Evolutionary conservation across 2,329 filamentous ascomycete species (phyloP).

Genomic region (Beauveria pseudobassiana): DNA sequence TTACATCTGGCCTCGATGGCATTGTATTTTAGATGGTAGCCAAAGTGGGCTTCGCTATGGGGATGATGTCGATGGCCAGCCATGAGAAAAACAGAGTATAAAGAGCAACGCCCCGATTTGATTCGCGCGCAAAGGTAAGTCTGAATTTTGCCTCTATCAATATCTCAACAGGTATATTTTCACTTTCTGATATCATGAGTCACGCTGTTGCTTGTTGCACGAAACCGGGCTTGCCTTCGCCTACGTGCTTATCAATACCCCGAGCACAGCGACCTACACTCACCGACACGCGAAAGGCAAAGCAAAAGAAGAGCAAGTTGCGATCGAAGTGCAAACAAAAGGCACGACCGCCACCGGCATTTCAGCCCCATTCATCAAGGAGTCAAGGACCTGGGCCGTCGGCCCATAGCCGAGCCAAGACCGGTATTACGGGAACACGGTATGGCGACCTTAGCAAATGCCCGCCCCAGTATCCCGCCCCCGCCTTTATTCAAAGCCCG

Average conservation of each 20-base stretch:
- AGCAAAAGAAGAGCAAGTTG: not conserved
- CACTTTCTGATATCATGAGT: not conserved
- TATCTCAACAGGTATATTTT: not conserved
- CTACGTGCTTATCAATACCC: not conserved
- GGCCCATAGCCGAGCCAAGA: not conserved
- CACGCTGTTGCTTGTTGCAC: not conserved
- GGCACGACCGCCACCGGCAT: not conserved
- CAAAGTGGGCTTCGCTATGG: not conserved
- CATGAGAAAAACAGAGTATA: not conserved
- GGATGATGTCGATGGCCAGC: not conserved
- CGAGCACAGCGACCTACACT: not conserved
- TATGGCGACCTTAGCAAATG: not conserved
- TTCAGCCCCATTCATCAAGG: not conserved
- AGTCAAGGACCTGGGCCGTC: no score
- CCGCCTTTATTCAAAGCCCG: not conserved
- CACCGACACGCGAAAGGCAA: not conserved
- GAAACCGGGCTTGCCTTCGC: not conserved
- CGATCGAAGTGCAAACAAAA: not conserved
- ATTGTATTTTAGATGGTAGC: conserved; percentile 9
- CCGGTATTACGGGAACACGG: not conserved
- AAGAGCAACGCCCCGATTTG: conserved; percentile 9
- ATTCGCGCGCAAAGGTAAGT: conserved; percentile 7
- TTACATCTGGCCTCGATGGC: not conserved
- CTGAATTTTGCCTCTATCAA: conserved; percentile 1
- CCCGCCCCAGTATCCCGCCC: not conserved